Base-by-base conservation (phyloP, 805 yeast genomes). In the Metschnikowia colocasiae region DNA sequence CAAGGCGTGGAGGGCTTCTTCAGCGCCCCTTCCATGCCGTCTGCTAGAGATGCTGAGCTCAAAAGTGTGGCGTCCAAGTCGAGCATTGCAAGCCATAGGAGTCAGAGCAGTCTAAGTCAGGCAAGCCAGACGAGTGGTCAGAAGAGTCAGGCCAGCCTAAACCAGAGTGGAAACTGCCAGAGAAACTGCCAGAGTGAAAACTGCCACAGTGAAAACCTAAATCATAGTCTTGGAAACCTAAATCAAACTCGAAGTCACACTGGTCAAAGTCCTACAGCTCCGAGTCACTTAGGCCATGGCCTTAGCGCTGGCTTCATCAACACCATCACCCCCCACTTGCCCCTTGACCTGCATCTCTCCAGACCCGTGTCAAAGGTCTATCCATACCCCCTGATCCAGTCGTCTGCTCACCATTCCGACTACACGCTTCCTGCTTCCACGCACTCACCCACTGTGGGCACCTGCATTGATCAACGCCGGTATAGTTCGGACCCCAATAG, bases 301-400 rank as follows among this genome's bases (percentile, higher is more conserved):
- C n/a, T n/a, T n/a, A n/a, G n/a, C 26, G 38, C 25, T 34, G 31
- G 31, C n/a, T 16, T 23, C 23, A 18, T 38, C n/a, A 25, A 10
- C 32, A 38, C 34, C 6, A 32, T 46, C 12, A 30, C 35, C 10
- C 16, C 47, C 9, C 49, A 49, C 9, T 35, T 46, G 18, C 39
- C 52, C 13, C 38, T 43, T 6, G 47, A 15, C n/a, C 42, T 39
- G 42, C 42, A 34, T 9, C 42, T 39, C 33, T 12, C 34, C 6
- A n/a, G 42, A 15, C 43, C 43, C 0, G 22, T 23, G 2, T 30
- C 43, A 1, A 40, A 40, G 13, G 30, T 31, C 6, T 40, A 40
- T 16, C 43, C 43, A 4, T 40, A 40, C 31, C 43, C 43, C 6
- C 37, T 20, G 29, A 40, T 40, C 27, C 43, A 40, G 30, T 40